phyloP scores from a whole-genome alignment of 78 protist genomes.

The Protostelium mycophagum region DNA sequence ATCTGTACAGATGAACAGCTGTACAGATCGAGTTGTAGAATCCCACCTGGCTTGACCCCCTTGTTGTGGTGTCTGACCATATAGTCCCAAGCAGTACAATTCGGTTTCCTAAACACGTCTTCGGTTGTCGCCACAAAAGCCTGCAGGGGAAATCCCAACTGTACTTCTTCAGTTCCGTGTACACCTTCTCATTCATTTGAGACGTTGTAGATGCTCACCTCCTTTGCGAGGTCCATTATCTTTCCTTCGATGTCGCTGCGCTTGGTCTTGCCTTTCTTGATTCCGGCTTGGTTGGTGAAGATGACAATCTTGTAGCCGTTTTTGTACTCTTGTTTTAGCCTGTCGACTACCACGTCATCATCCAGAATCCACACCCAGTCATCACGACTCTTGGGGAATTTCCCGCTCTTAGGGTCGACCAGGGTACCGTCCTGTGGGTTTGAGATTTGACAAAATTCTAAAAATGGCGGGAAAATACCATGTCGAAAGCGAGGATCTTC shows the following conservation, averaged over 20 bases:
- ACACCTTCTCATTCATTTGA: not conserved
- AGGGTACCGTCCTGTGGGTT: conserved; percentile 28
- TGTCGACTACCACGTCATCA: not conserved
- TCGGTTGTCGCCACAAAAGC: conserved; percentile 8
- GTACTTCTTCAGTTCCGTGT: not conserved
- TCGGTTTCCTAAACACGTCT: conserved; percentile 25
- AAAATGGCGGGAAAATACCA: conserved; percentile 10
- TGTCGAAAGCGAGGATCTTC: conserved; percentile 35
- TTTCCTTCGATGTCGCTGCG: not conserved
- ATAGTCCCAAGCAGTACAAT: conserved; percentile 17
- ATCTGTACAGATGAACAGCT: not conserved
- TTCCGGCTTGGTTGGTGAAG: conserved; percentile 25
- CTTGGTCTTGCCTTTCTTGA: conserved; percentile 9
- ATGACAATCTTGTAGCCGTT: conserved; percentile 30
- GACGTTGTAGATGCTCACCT: too few relatives aligned
- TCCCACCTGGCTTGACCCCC: conserved; percentile 7
- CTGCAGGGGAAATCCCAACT: conserved; percentile 8
- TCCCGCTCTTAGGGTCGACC: conserved; percentile 16
- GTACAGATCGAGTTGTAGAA: not conserved
- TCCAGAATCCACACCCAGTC: conserved; percentile 56
- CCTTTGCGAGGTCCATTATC: conserved; percentile 4
- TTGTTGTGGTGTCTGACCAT: conserved; percentile 8
- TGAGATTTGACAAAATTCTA: not conserved
- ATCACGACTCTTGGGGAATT: conserved; percentile 14
- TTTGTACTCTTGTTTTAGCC: not conserved